phyloP scores from a whole-genome alignment of 129 eudicot genomes.

The Sambucus nigra region DNA sequence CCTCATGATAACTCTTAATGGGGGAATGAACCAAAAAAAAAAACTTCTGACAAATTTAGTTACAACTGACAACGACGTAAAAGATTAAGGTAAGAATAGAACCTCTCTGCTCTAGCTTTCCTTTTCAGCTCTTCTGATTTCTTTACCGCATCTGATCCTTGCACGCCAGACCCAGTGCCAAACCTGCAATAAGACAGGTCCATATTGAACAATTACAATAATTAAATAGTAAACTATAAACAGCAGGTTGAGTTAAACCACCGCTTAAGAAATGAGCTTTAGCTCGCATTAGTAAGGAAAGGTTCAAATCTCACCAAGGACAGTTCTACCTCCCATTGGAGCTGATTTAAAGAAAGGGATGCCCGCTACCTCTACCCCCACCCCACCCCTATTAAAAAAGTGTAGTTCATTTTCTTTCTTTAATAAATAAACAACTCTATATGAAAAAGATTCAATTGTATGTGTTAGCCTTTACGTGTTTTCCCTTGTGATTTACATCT shows the following conservation, averaged over 20 bases:
- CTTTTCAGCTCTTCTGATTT: slow-evolving; percentile 66
- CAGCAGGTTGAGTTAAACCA: neutral
- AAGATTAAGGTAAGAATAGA: neutral
- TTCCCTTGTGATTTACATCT: no score
- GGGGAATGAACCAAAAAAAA: no score
- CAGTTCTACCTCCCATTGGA: neutral
- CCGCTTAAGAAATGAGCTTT: neutral
- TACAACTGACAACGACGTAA: neutral
- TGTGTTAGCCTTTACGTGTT: no score
- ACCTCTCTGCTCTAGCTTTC: slow-evolving; percentile 99
- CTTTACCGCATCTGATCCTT: slow-evolving; percentile 56
- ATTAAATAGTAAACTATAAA: neutral
- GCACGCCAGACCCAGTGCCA: slow-evolving; percentile 41
- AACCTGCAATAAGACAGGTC: slow-evolving; percentile 42
- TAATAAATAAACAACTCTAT: no score
- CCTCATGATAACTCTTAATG: no score
- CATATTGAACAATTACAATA: neutral
- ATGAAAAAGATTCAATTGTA: no score
- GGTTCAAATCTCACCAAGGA: neutral
- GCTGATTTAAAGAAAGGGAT: no score
- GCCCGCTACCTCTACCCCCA: no score
- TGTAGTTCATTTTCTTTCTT: no score
- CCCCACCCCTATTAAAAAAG: no score
- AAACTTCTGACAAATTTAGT: neutral
- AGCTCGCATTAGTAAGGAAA: no score